Base-by-base conservation (phyloP, 2,329 filamentous ascomycete species). In the Chrysoporthe deuterocubensis region DNA sequence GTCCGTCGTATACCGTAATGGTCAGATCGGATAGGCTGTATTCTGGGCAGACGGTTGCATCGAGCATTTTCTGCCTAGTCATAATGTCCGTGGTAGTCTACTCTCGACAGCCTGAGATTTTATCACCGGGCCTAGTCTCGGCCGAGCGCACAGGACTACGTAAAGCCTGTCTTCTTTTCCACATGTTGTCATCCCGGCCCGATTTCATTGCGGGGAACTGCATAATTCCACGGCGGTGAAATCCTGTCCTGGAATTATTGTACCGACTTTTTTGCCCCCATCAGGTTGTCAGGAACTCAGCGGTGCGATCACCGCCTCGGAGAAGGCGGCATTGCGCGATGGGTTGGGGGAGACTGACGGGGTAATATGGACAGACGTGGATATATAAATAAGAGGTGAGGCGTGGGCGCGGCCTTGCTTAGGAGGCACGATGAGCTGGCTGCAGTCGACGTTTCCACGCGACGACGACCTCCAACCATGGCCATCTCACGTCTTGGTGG, bases 101-200 rank as follows among this genome's bases (percentile, higher is more conserved):
- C 21, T 52, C 14, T 3, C 11, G 26, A 52, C 32, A 57, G 2
- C 9, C 32, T 4, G n/a, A 4, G 34, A 26, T 26, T 3, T 56
- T 57, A 57, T 37, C 32, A 16, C 54, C 54, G 54, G 54, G 9
- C 34, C 16, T 40, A 57, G 54, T 11, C 54, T 57, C 54, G 54
- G 54, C 54, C 54, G 54, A 57, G 54, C 3, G n/a, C 32, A 18
- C 32, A 58, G n/a, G 5, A 40, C 54, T 34, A 58, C 54, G 18
- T 58, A 58, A 58, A 7, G 18, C 16, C 13, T 58, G 34, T 11
- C 26, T 40, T 40, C 54, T 40, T 57, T 7, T 40, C 32, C 54
- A 40, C 16, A n/a, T 40, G 37, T 40, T 40, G 14, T 21, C 37
- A 18, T 32, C 32, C 34, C 34, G 52, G 26, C 5, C 21, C 50